A percentile compares a stretch with the other conserved stretches of the same genome.
Conservation (phyloP, 139 green algal genomes). For the Mesotaenium endlicherianum region DNA sequence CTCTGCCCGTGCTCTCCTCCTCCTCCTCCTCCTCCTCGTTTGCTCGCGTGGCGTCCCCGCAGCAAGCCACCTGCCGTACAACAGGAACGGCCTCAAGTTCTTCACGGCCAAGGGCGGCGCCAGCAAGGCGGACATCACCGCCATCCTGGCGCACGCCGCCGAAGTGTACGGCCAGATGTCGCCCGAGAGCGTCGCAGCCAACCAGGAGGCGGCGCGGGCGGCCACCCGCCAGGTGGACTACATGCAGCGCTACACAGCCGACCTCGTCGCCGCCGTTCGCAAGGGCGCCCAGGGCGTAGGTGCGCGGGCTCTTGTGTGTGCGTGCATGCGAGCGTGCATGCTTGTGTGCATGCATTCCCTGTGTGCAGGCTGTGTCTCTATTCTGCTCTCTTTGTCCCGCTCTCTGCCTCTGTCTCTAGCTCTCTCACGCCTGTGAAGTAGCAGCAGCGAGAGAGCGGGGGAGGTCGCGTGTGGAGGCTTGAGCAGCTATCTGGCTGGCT, state of each 20-base stretch:
- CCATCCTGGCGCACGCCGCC: conserved; percentile 67
- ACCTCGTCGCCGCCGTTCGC: conserved; percentile 31
- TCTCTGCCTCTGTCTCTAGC: too few species aligned
- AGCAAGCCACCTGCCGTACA: conserved; percentile 61
- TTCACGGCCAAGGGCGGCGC: conserved; percentile 69
- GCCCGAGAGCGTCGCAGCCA: background rate
- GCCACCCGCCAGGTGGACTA: conserved; percentile 17
- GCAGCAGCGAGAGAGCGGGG: too few species aligned
- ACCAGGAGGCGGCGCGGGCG: background rate
- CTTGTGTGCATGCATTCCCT: background rate
- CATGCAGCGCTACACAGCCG: conserved; percentile 31
- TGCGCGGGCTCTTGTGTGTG: too few species aligned
- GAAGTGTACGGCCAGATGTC: conserved; percentile 18
- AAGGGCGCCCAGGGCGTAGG: conserved; percentile 14
- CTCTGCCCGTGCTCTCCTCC: background rate
- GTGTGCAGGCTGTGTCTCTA: too few species aligned
- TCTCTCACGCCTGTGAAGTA: too few species aligned
- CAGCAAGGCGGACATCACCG: conserved; percentile 80
- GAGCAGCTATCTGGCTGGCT: too few species aligned
- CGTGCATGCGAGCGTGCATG: too few species aligned
- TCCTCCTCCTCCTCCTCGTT: background rate
- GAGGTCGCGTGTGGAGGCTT: too few species aligned
- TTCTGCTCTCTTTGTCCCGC: too few species aligned
- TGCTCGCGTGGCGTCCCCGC: background rate
- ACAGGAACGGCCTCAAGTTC: conserved; percentile 76